Evolutionary conservation across 2,329 filamentous ascomycete species (phyloP).

Genomic region (Apiospora saccharicola): DNA sequence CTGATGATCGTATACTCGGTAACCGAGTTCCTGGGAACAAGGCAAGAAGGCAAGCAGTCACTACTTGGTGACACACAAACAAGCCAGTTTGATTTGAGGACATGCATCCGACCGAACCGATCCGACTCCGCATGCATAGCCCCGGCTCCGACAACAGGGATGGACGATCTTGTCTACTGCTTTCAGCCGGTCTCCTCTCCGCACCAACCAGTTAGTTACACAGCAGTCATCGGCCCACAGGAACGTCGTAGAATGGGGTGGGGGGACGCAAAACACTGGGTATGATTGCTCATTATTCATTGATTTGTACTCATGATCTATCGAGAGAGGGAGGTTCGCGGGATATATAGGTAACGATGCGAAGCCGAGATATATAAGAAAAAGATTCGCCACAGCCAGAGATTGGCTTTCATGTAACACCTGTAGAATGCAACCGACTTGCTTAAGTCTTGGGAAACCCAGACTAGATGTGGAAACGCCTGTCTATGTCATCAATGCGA

Average conservation of each 20-base stretch:
- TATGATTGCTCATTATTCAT: slow-evolving; percentile 19
- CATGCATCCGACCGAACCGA: not conserved
- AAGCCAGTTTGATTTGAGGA: too few species aligned
- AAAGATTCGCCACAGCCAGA: slow-evolving; percentile 2
- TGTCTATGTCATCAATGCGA: slow-evolving; percentile 23
- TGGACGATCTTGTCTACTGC: not conserved
- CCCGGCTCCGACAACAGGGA: not conserved
- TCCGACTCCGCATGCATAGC: not conserved
- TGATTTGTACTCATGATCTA: slow-evolving; percentile 13
- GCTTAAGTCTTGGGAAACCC: not conserved
- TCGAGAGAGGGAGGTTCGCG: not conserved
- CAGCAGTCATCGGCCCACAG: not conserved
- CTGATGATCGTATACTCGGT: not conserved
- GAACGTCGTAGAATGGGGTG: too few species aligned
- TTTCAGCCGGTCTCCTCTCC: too few species aligned
- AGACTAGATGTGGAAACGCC: not conserved
- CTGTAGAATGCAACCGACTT: slow-evolving; percentile 18
- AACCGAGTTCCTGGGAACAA: not conserved
- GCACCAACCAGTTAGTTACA: too few species aligned
- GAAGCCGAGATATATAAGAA: not conserved
- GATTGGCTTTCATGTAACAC: not conserved
- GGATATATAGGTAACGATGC: slow-evolving; percentile 4
- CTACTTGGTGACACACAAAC: not conserved
- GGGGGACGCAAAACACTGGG: too few species aligned
- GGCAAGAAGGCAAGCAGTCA: not conserved